Conservation (phyloP, 2,329 filamentous ascomycete species). For the Exophiala spinifera region DNA sequence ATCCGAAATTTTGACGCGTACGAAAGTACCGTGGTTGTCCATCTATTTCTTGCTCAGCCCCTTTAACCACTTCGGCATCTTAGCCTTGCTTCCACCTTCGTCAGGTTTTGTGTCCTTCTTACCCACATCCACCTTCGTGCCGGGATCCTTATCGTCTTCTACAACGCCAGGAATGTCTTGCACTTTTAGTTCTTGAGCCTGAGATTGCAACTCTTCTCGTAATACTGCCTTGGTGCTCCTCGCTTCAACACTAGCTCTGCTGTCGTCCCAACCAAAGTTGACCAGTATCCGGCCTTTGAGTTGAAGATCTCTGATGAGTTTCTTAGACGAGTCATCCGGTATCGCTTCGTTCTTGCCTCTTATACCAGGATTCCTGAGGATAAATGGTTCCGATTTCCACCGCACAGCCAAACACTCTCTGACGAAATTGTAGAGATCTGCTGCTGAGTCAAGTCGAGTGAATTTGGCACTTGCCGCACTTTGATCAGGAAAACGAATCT, state of each 20-base stretch:
- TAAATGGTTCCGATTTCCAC: conserved; percentile 62
- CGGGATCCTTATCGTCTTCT: conserved; percentile 39
- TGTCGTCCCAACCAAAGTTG: conserved; percentile 69
- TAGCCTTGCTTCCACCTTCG: conserved; percentile 36
- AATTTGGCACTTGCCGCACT: conserved; percentile 73
- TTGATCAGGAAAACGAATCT: conserved; percentile 84
- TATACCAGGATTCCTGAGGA: conserved; percentile 61
- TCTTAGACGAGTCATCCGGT: conserved; percentile 29
- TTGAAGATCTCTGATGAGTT: conserved; percentile 69
- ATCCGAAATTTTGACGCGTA: background rate
- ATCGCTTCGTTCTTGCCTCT: conserved; percentile 49
- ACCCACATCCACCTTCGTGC: conserved; percentile 29
- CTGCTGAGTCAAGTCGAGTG: conserved; percentile 64
- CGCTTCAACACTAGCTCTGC: conserved; percentile 55
- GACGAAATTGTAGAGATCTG: conserved; percentile 71
- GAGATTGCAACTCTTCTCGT: conserved; percentile 57
- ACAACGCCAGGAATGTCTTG: conserved; percentile 51
- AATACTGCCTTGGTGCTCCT: conserved; percentile 57
- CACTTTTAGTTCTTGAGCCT: conserved; percentile 66
- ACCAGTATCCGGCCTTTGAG: conserved; percentile 70
- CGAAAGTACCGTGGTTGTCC: background rate
- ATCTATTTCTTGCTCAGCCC: conserved; percentile 66
- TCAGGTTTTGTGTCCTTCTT: conserved; percentile 39
- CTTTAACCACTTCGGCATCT: conserved; percentile 70
- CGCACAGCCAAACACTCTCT: conserved; percentile 61